phyloP scores from a whole-genome alignment of 345 rosid species.

The Stellera chamaejasme region DNA sequence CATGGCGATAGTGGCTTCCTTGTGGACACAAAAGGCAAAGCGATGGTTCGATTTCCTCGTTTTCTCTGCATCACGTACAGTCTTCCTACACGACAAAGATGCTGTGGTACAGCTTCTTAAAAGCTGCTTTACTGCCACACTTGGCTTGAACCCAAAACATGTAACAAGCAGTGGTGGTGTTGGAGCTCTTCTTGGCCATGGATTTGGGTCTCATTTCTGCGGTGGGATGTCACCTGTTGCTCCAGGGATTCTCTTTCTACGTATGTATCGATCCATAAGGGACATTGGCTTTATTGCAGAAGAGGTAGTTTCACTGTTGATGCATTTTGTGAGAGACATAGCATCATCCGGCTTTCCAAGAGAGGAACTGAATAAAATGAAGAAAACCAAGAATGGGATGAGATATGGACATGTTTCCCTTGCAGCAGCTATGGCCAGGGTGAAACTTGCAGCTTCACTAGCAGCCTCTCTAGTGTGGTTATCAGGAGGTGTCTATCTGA shows the following conservation, averaged over 20 bases:
- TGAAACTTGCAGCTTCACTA: constrained; percentile 85
- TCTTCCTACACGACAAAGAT: constrained; percentile 79
- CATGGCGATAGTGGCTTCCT: constrained; percentile 87
- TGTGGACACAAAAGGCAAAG: constrained; percentile 96
- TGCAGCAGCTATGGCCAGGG: constrained; percentile 64
- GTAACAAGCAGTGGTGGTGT: constrained; percentile 67
- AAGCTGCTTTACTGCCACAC: constrained; percentile 84
- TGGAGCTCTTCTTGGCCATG: constrained; percentile 96
- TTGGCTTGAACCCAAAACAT: constrained; percentile 49
- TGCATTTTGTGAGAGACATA: constrained; percentile 71
- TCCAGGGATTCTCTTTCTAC: constrained; percentile 83
- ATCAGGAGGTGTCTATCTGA: constrained; percentile 66
- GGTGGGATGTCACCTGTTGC: constrained; percentile 92
- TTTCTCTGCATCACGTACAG: constrained; percentile 94
- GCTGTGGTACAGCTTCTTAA: constrained; percentile 85
- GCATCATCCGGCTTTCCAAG: constrained; percentile 42
- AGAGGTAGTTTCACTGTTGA: constrained; percentile 69
- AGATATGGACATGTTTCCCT: constrained; percentile 70
- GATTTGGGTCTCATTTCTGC: constrained; percentile 77
- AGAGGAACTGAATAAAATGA: constrained; percentile 50
- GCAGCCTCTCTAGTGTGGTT: constrained; percentile 88
- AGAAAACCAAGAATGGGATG: constrained; percentile 47
- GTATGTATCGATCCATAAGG: constrained; percentile 67
- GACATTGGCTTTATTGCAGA: constrained; percentile 65
- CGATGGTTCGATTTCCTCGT: constrained; percentile 95